These are phyloP conservation scores for Bisporella sp. DNA, from an alignment of 2,329 filamentous ascomycete species.

Conservation along the genomic window DNA sequence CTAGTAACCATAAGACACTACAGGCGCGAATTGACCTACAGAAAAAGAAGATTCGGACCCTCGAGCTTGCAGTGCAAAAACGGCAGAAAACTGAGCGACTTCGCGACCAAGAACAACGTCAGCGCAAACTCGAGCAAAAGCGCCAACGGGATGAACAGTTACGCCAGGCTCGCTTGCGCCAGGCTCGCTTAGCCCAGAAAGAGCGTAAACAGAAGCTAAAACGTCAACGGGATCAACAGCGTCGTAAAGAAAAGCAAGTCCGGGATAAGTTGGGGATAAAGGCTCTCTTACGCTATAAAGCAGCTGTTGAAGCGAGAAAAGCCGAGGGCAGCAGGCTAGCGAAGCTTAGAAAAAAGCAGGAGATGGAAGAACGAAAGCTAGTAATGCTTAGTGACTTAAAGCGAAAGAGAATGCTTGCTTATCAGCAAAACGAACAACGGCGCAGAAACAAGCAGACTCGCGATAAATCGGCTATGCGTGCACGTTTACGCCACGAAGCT, in stretches of 20 bases:
- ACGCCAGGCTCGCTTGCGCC: not conserved
- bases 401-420: too few relatives aligned
- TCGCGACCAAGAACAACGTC: not conserved
- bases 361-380: not conserved
- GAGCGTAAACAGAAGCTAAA: too few relatives aligned
- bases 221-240: not conserved
- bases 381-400: too few relatives aligned
- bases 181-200: too few relatives aligned
- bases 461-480: conserved; percentile 4
- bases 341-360: too few relatives aligned
- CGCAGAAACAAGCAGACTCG: not conserved
- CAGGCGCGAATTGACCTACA: not conserved
- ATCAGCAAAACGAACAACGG: not conserved
- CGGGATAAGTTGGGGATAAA: too few relatives aligned
- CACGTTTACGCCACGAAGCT: conserved; percentile 2
- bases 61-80: not conserved
- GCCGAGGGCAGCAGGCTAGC: not conserved
- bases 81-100: not conserved
- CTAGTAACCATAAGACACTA: too few relatives aligned
- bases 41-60: not conserved
- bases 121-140: not conserved
- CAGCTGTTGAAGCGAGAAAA: not conserved
- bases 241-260: too few relatives aligned
- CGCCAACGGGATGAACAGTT: not conserved
- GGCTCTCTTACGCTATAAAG: not conserved